Base-by-base conservation (phyloP, 139 green algal species). In the Volvox reticuliferus region DNA sequence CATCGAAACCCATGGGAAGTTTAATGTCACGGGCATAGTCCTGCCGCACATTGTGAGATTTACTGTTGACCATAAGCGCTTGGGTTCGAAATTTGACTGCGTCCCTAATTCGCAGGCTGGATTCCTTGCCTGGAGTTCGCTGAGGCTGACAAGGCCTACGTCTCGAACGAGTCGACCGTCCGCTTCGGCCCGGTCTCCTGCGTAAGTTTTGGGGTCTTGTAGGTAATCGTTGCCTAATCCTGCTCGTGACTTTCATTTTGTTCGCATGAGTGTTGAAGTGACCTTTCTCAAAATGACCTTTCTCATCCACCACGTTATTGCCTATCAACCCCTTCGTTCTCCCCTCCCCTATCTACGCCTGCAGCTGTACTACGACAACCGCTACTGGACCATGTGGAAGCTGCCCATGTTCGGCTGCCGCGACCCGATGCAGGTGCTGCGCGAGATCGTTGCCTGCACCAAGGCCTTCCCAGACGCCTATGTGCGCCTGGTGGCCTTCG, bases 371-470 rank as follows among this genome's bases (percentile, higher is more conserved):
- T 97, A 97, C 93, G 96, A 98, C 93, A 99, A 98, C 96, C 94
- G 97, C 50, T 99, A 99, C 98, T 99, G 98, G 98, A 99, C 97
- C 26, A 99, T 99, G 98, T 99, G 97, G 96, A 99, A 99, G 98
- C 97, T 99, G 94, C 98, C 98, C 95, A 99, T 99, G 98, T 99
- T 99, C 97, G 98, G 98, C 95, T 99, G 98, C 98, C 98, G 92
- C 84, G 95, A 99, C 96, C 82, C 97, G 89, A 88, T 91, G 88
- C 94, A 99, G 93, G 98, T 99, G 84, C 96, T 99, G 91, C 86
- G 77, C 0, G 98, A 99, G 97, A 95, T 99, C 77, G 67, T 92
- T 50, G 89, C 94, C 87, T 97, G 94, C 97, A 95, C 93, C 92
- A 95, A 94, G 85, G 95, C 96, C 82, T 99, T 99, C 98, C 98